Conservation (phyloP, 2,329 filamentous ascomycete genomes). For the Gliomastix tumulicola region DNA sequence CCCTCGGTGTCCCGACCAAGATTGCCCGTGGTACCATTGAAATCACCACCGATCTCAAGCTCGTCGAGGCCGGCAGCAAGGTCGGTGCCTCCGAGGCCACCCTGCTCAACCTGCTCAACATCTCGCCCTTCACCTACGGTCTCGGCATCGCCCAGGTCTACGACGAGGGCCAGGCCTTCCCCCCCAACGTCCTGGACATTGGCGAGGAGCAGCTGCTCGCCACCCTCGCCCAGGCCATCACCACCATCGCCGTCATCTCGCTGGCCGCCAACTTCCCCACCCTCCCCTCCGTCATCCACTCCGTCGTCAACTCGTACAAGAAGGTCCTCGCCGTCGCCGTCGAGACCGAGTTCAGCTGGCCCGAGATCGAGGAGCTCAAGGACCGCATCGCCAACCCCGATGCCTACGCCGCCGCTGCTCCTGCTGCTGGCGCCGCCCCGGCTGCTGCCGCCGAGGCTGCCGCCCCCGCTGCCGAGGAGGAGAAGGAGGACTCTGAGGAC, state of each 20-base stretch:
- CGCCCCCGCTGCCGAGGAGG: conserved; percentile 58
- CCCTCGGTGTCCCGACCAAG: conserved; percentile 99
- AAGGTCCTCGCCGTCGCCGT: conserved; percentile 85
- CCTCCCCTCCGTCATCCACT: conserved; percentile 93
- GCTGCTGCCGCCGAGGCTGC: conserved; percentile 45
- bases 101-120: conserved; percentile 99
- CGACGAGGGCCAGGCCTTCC: conserved; percentile 93
- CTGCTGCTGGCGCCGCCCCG: conserved; percentile 53
- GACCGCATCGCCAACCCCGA: conserved; percentile 99
- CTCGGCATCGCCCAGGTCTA: conserved; percentile 96
- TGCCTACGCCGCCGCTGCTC: conserved; percentile 80
- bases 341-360: conserved; percentile 87
- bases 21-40: conserved; percentile 99
- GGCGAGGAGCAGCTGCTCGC: conserved; percentile 89
- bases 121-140: conserved; percentile 99
- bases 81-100: conserved; percentile 98
- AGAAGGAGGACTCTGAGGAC: conserved; percentile 59
- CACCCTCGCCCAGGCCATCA: conserved; percentile 72
- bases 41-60: conserved; percentile 97
- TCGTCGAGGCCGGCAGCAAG: conserved; percentile 87
- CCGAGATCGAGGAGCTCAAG: conserved; percentile 96
- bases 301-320: conserved; percentile 97
- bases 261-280: conserved; percentile 94
- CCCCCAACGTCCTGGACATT: conserved; percentile 80
- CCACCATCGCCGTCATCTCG: conserved; percentile 83